Percentiles rank a stretch among this genome's conserved stretches.
Conservation (phyloP, 495 filamentous ascomycete genomes). For the Hypoxylon cercidicola region DNA sequence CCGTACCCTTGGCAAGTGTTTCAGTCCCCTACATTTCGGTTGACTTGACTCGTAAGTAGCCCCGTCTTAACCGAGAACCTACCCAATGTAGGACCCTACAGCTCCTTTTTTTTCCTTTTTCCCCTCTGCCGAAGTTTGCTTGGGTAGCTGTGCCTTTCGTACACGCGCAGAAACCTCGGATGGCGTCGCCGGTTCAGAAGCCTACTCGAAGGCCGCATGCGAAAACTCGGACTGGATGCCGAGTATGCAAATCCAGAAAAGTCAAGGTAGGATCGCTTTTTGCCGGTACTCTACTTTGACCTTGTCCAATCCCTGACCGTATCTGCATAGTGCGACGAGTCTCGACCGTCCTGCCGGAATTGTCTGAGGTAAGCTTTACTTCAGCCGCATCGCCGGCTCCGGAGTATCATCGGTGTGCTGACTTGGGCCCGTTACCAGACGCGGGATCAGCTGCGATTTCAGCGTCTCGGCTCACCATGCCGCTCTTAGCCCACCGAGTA, state of each 20-base stretch:
- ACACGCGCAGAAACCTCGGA: conserved; percentile 6
- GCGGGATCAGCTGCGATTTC: conserved; percentile 37
- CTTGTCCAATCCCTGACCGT: conserved; percentile 9
- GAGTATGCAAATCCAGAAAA: conserved; percentile 40
- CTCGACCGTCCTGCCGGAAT: conserved; percentile 36
- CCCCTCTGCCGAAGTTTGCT: not conserved
- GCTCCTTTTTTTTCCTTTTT: conserved; percentile 1
- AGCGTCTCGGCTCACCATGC: conserved; percentile 10
- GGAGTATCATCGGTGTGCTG: conserved; percentile 10
- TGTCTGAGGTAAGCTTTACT: conserved; percentile 25
- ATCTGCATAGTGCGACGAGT: conserved; percentile 33
- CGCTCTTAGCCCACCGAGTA: not conserved
- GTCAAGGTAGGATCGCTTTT: conserved; percentile 30
- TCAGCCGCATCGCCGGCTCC: not conserved
- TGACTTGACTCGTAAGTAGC: conserved; percentile 33
- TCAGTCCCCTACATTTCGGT: not conserved
- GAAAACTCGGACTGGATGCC: conserved; percentile 40
- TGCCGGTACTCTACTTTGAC: not conserved
- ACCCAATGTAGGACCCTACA: conserved; percentile 24
- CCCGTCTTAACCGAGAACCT: conserved; percentile 22
- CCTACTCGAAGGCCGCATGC: conserved; percentile 34
- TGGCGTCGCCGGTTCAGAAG: conserved; percentile 29
- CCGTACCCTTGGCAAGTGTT: conserved; percentile 14
- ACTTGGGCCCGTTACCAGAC: no score
- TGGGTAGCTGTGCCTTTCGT: conserved; percentile 1